Evolutionary conservation across 192 early-diverging fungal species (phyloP), one percentile per base, ranked within the genome.

Genomic region (Diversispora epigaea): DNA sequence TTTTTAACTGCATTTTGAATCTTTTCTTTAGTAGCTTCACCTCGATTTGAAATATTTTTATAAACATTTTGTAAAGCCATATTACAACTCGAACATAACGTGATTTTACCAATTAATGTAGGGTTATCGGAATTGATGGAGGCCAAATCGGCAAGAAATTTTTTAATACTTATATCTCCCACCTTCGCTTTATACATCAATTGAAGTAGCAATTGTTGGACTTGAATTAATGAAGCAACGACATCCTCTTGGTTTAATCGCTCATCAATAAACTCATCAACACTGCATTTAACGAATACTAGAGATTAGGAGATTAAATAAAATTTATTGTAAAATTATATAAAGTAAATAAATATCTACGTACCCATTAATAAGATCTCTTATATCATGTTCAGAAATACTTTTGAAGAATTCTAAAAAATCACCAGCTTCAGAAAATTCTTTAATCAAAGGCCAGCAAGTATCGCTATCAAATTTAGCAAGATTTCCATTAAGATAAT

Each of bases 21-120:
- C 8, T 22, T 40, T 55, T 76, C 75, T 10, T 76, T 76, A 21
- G 75, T 76, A 25, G 55, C 52, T 58, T 76, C 67, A 17, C 67
- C 52, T 32, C 67, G 45, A 55, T 70, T 76, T 5, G 19, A 43
- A 39, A 76, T 76, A 9, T 21, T 76, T 22, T 19, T 17, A 12
- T 76, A 72, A 49, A 70, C 70, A n/a, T 55, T 76, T 47, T 56
- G 65, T 49, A 76, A 58, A n/a, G 66, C 67, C 22, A 70, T 10
- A 46, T 41, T 54, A 56, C 19, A 12, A 6, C 11, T 19, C 9
- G 39, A n/a, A 14, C 75, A 70, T 0, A 15, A 22, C 39, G 5
- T 21, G 12, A 76, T 32, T 52, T 56, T 76, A 15, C 43, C 49
- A 19, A 22, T 4, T 10, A 76, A 54, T 10, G 41, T 9, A 17